phyloP scores from a whole-genome alignment of 106 monocot genomes.

The Hemerocallis citrina region DNA sequence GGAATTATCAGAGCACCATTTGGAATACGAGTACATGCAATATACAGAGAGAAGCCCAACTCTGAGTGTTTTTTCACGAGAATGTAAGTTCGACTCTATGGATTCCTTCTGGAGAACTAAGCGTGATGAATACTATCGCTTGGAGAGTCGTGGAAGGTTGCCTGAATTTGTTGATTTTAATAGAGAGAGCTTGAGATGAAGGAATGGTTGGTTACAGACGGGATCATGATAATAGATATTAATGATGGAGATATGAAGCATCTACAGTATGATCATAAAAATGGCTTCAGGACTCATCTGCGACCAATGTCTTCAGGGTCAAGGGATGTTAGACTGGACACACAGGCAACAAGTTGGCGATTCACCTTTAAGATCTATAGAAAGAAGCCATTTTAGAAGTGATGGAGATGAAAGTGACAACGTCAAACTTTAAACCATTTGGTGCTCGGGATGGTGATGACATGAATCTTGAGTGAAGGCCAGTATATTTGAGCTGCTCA shows the following conservation, averaged over 20 bases:
- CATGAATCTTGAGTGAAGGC: background rate
- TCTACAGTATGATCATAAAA: slow-evolving; percentile 22
- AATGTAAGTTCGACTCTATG: slow-evolving; percentile 19
- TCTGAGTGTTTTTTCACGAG: slow-evolving; percentile 22
- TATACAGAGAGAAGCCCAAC: slow-evolving; percentile 40
- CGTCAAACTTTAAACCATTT: slow-evolving; percentile 7
- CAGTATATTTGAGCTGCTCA: background rate
- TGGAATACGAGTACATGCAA: slow-evolving; percentile 23
- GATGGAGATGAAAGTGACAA: slow-evolving; percentile 4
- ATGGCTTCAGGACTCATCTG: slow-evolving; percentile 20
- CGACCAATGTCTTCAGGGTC: slow-evolving; percentile 20
- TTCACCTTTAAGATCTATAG: slow-evolving; percentile 12
- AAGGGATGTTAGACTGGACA: slow-evolving; percentile 17
- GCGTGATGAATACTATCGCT: slow-evolving; percentile 32
- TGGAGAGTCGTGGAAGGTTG: slow-evolving; percentile 22
- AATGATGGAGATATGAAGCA: slow-evolving; percentile 18
- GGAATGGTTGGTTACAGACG: slow-evolving; percentile 15
- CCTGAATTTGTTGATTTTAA: slow-evolving; percentile 22
- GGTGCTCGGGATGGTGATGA: background rate
- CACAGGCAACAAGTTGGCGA: slow-evolving; percentile 14
- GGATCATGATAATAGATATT: slow-evolving; percentile 22
- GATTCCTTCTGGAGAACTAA: slow-evolving; percentile 27
- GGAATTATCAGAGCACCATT: slow-evolving; percentile 10
- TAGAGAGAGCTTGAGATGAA: slow-evolving; percentile 24
- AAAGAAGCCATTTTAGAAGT: background rate